These are phyloP conservation scores for Aspergillus caelatus DNA, from an alignment of 2,329 filamentous ascomycete genomes.

Conservation along the genomic window DNA sequence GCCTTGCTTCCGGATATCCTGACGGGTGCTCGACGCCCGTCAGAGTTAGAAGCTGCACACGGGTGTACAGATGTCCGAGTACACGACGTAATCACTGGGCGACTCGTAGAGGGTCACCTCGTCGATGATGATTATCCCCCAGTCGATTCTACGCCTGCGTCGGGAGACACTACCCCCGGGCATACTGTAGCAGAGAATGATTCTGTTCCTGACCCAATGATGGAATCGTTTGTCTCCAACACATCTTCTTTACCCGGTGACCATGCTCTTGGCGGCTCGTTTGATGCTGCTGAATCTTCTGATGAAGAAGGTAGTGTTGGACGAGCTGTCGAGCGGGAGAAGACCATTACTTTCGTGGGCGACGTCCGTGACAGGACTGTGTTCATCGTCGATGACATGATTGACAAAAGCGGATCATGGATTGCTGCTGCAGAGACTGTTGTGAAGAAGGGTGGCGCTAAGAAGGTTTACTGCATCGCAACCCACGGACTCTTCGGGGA, in stretches of 20 bases:
- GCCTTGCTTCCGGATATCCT: constrained; percentile 41
- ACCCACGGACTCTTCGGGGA: constrained; percentile 94
- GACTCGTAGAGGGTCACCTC: constrained; percentile 90
- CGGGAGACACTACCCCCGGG: constrained; percentile 56
- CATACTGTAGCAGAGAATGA: constrained; percentile 54
- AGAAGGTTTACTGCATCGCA: constrained; percentile 95
- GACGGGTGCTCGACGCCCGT: constrained; percentile 43
- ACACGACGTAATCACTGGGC: constrained; percentile 86
- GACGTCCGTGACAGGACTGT: constrained; percentile 87
- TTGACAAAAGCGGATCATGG: constrained; percentile 96
- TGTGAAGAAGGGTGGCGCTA: constrained; percentile 87
- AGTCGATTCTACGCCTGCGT: constrained; percentile 67
- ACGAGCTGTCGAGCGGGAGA: constrained; percentile 76
- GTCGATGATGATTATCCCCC: constrained; percentile 93
- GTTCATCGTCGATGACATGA: constrained; percentile 98
- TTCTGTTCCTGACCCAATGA: constrained; percentile 77
- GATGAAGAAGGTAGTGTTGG: constrained; percentile 69
- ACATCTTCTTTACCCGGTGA: constrained; percentile 72
- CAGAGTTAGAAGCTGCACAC: constrained; percentile 48
- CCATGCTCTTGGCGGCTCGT: constrained; percentile 78
- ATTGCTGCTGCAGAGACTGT: constrained; percentile 96
- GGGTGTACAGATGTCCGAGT: constrained; percentile 79
- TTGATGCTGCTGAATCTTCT: constrained; percentile 83
- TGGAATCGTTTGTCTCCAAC: constrained; percentile 77
- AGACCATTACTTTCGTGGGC: constrained; percentile 96